phyloP scores from a whole-genome alignment of 108 stramenopile species.

The Hondaea fermentalgiana region DNA sequence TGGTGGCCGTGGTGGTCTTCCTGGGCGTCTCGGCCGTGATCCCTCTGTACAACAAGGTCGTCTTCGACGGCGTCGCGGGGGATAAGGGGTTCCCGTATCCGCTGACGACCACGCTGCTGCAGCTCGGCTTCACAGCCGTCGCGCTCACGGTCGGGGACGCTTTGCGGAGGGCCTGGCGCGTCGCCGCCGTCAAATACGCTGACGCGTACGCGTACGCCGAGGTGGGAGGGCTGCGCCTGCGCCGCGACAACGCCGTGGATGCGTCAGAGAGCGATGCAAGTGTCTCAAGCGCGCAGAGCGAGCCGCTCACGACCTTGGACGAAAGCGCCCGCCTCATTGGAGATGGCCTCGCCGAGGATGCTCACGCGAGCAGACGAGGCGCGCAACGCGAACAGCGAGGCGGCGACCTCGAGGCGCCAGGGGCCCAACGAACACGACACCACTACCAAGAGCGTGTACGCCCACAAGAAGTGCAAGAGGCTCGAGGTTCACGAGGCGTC shows the following conservation, averaged over 20 bases:
- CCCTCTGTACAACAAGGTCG: conserved; percentile 20
- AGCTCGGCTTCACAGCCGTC: background rate
- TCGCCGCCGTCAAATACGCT: background rate
- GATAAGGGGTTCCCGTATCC: conserved; percentile 3
- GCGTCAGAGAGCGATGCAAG: no score
- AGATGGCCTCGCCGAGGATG: no score
- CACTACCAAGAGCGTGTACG: background rate
- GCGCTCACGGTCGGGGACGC: background rate
- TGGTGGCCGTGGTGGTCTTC: background rate
- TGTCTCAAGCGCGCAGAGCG: no score
- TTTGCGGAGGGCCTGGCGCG: background rate
- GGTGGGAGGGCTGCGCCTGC: no score
- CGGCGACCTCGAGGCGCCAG: background rate
- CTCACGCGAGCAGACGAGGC: no score
- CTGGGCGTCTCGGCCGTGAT: background rate
- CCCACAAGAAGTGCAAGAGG: no score
- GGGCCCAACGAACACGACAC: background rate
- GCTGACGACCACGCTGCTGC: background rate
- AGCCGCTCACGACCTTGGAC: no score
- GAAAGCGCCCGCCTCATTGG: no score
- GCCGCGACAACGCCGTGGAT: no score
- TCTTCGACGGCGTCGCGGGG: background rate
- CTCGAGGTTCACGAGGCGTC: no score
- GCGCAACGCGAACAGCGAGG: no score
- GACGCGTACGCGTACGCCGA: no score